These are phyloP conservation scores for Aspergillus caelatus DNA, from an alignment of 2,329 filamentous ascomycete species.

Conservation along the genomic window DNA sequence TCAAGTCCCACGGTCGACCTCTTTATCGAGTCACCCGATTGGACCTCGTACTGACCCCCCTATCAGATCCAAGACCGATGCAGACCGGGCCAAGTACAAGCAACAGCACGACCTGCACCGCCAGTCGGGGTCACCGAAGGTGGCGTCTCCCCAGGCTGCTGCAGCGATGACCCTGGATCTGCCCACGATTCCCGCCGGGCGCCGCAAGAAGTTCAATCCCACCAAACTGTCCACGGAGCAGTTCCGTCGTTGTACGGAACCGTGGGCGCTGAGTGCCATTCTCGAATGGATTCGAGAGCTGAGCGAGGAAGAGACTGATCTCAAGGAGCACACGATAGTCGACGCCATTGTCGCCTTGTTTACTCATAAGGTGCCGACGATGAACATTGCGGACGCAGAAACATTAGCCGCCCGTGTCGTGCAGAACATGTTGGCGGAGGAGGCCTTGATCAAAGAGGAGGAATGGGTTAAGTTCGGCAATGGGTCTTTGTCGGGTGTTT, in stretches of 20 bases:
- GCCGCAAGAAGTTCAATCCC: slow-evolving; percentile 81
- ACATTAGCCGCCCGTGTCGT: slow-evolving; percentile 78
- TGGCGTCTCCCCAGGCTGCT: slow-evolving; percentile 55
- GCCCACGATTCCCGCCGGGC: slow-evolving; percentile 77
- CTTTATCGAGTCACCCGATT: slow-evolving; percentile 78
- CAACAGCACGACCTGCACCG: slow-evolving; percentile 57
- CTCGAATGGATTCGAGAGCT: slow-evolving; percentile 84
- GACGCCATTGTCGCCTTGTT: slow-evolving; percentile 89
- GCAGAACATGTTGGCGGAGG: slow-evolving; percentile 74
- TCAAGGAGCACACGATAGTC: slow-evolving; percentile 80
- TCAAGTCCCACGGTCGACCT: slow-evolving; percentile 72
- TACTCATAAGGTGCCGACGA: slow-evolving; percentile 91
- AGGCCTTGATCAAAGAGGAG: slow-evolving; percentile 81
- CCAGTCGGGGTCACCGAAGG: slow-evolving; percentile 41
- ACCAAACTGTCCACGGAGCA: slow-evolving; percentile 79
- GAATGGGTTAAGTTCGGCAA: slow-evolving; percentile 95
- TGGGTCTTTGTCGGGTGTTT: slow-evolving; percentile 79
- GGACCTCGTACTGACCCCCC: slow-evolving; percentile 78
- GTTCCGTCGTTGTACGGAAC: slow-evolving; percentile 81
- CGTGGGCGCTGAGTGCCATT: slow-evolving; percentile 91
- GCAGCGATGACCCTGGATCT: slow-evolving; percentile 71
- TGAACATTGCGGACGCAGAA: slow-evolving; percentile 98
- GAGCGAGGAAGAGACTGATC: slow-evolving; percentile 86
- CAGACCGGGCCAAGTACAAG: slow-evolving; percentile 63
- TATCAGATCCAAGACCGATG: slow-evolving; percentile 92